Evolutionary conservation across 306 rosid genomes (phyloP).

Genomic region (Lupinus albus): DNA sequence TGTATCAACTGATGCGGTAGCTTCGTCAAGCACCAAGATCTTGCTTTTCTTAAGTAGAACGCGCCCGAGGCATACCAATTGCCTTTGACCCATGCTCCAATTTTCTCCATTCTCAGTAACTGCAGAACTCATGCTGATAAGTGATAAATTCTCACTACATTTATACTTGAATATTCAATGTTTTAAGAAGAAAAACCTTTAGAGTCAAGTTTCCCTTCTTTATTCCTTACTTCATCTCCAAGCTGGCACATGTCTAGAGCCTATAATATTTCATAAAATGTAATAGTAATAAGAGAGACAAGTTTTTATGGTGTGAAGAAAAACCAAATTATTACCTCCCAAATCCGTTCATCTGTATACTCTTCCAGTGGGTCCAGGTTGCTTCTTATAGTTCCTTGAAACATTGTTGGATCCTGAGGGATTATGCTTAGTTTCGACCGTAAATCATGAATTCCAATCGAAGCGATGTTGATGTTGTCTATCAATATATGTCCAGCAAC

Average conservation of each 20-base stretch:
- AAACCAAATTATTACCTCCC: conserved; percentile 65
- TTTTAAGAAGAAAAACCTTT: conserved; percentile 50
- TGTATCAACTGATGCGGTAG: conserved; percentile 59
- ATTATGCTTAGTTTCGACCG: conserved; percentile 76
- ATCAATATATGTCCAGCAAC: conserved; percentile 65
- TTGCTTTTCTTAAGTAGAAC: conserved; percentile 74
- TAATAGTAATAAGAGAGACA: conserved; percentile 9
- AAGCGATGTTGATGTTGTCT: conserved; percentile 59
- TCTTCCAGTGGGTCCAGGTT: conserved; percentile 89
- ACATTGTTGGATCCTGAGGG: conserved; percentile 97
- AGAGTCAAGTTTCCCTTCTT: conserved; percentile 77
- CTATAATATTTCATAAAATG: conserved; percentile 41
- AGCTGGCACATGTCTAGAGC: conserved; percentile 86
- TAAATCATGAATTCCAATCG: conserved; percentile 73
- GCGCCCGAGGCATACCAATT: conserved; percentile 81
- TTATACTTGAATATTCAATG: neutral
- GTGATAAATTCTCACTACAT: neutral
- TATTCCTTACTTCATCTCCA: conserved; percentile 81
- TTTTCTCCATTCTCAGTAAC: conserved; percentile 61
- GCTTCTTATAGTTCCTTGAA: conserved; percentile 84
- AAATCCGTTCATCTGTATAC: conserved; percentile 75
- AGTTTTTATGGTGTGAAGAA: conserved; percentile 32
- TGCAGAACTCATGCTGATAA: conserved; percentile 26
- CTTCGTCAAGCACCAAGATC: conserved; percentile 65
- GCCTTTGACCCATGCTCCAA: conserved; percentile 75